Percentiles rank a stretch among this genome's conserved stretches.
These are phyloP conservation scores for Codiaeum variegatum DNA, from an alignment of 441 rosid genomes.

Conservation along the genomic window DNA sequence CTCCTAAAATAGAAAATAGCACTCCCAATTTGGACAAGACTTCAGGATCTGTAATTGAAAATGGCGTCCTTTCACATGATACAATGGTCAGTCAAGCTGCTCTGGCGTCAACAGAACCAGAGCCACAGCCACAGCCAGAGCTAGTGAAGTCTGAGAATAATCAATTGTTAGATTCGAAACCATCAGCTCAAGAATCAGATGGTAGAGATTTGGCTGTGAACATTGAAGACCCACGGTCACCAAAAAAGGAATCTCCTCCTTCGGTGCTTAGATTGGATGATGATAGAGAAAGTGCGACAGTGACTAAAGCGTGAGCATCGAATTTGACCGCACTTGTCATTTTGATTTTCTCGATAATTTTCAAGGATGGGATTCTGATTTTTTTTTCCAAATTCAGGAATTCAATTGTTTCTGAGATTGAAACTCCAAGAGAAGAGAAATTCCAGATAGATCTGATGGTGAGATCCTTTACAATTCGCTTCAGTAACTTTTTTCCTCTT, in stretches of 20 bases:
- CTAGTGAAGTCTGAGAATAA: constrained; percentile 35
- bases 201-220: constrained; percentile 33
- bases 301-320: constrained; percentile 49
- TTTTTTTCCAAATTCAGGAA: constrained; percentile 37
- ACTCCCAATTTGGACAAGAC: constrained; percentile 44
- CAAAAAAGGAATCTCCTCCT: constrained; percentile 49
- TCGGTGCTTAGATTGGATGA: constrained; percentile 45
- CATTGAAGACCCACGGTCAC: constrained; percentile 59
- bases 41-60: constrained; percentile 40
- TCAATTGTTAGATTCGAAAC: constrained; percentile 37
- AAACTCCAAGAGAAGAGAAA: constrained; percentile 56
- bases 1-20: constrained; percentile 41
- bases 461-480: constrained; percentile 15
- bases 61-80: constrained; percentile 37
- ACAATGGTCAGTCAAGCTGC: constrained; percentile 24
- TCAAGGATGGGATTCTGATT: neutral
- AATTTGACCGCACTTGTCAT: neutral
- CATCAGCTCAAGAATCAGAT: constrained; percentile 38
- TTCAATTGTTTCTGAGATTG: constrained; percentile 35
- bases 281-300: constrained; percentile 39
- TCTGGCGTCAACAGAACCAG: constrained; percentile 19
- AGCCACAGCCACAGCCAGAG: constrained; percentile 23
- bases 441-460: constrained; percentile 99
- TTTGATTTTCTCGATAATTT: neutral
- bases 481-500: neutral